A percentile compares a stretch with the other conserved stretches of the same genome.
Conservation (phyloP, 306 rosid species). For the Quercus glauca region DNA sequence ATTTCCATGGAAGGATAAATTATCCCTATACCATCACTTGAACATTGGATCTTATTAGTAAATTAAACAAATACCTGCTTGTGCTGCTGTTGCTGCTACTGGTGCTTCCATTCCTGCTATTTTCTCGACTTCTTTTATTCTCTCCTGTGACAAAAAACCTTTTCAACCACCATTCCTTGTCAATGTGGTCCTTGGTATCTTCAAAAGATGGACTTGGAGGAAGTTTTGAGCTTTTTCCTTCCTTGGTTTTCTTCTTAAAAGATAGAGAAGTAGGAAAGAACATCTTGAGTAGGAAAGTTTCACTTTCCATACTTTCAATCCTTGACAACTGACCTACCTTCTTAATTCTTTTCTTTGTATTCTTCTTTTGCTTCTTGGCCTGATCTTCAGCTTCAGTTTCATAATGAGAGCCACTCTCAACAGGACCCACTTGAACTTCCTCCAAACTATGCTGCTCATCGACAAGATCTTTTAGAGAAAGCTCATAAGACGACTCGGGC, state of each 20-base stretch:
- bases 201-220: constrained; percentile 23
- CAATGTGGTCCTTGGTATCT: constrained; percentile 17
- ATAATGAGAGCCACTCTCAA: neutral
- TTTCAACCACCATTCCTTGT: constrained; percentile 29
- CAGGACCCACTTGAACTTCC: constrained; percentile 24
- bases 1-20: neutral
- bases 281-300: constrained; percentile 55
- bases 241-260: constrained; percentile 46
- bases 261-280: constrained; percentile 57
- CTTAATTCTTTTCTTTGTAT: constrained; percentile 5
- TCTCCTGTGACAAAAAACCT: constrained; percentile 17
- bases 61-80: constrained; percentile 38
- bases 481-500: constrained; percentile 62
- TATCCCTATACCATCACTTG: no score
- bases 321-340: constrained; percentile 40
- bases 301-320: constrained; percentile 56
- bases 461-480: constrained; percentile 68
- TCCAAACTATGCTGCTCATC: constrained; percentile 25
- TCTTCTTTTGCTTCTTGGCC: constrained; percentile 20
- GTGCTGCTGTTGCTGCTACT: constrained; percentile 19
- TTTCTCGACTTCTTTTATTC: constrained; percentile 18
- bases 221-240: constrained; percentile 32
- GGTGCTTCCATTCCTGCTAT: constrained; percentile 16
- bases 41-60: neutral
- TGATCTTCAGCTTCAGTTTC: constrained; percentile 18